Evolutionary conservation across 805 yeast genomes (phyloP), one percentile per base, ranked within the genome.

Genomic region (Babjeviella inositovora): DNA sequence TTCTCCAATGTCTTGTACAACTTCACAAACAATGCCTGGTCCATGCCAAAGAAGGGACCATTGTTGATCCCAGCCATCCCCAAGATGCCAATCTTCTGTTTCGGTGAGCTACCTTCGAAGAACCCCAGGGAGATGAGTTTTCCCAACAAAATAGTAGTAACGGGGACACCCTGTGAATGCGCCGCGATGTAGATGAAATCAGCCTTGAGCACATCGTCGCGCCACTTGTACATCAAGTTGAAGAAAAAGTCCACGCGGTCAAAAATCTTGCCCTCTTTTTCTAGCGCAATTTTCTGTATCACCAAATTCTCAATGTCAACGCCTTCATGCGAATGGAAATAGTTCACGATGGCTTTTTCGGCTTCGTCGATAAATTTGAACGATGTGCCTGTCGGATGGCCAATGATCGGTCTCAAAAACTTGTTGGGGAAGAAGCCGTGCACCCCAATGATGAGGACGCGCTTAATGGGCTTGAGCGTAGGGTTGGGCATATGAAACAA

Each of bases 321-420:
- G 23, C 53, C n/a, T n/a, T n/a, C n/a, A n/a, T n/a, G n/a, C n/a
- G n/a, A n/a, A n/a, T n/a, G n/a, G n/a, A n/a, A n/a, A 27, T 56
- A 87, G 14, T 73, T 48, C 17, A 67, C 53, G 1, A 90, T 63
- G 0, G 85, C 72, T 27, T 57, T 57, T 32, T 84, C 97, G 0
- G 95, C 96, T 38, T 84, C 96, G 32, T 69, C 72, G 16, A 93
- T 82, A 47, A 87, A 90, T 41, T 76, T 75, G 21, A 75, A 59
- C 0, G 97, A 87, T 0, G 98, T 87, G 0, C 98, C 98, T 11
- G 92, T 90, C 4, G 98, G 98, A 31, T 85, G 84, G 2, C 98
- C 98, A 24, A 87, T 71, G 9, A 87, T 39, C 1, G 93, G 84
- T 24, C 98, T 52, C 7, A 90, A 56, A 60, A 82, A 71, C 31